These are phyloP conservation scores for Pezicula carpinea DNA, from an alignment of 2,329 filamentous ascomycete genomes.

Conservation along the genomic window DNA sequence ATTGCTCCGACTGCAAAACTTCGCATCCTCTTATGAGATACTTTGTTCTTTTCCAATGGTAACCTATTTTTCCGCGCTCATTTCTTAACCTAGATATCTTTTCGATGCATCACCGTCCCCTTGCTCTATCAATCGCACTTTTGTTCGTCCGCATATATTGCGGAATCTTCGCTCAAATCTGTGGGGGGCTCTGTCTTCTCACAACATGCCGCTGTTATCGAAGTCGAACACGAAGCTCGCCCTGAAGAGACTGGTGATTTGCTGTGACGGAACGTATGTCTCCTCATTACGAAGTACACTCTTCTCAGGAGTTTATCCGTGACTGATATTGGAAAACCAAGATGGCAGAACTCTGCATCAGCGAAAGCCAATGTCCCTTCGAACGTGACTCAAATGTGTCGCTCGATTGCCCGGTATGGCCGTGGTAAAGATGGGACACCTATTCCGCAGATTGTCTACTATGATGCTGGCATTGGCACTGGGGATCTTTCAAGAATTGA, in stretches of 20 bases:
- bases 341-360: background rate
- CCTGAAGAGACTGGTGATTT: background rate
- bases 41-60: too few species aligned
- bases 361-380: constrained; percentile 1
- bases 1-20: too few species aligned
- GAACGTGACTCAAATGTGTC: constrained; percentile 1
- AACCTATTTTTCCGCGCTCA: too few species aligned
- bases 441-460: background rate
- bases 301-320: background rate
- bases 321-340: background rate
- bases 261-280: constrained; percentile 1
- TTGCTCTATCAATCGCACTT: too few species aligned
- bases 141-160: too few species aligned
- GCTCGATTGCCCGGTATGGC: background rate
- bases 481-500: background rate
- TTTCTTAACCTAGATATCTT: too few species aligned
- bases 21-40: too few species aligned
- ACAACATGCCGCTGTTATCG: background rate
- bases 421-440: background rate
- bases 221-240: background rate
- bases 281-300: background rate
- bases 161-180: background rate
- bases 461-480: background rate
- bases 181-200: background rate
- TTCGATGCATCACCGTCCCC: too few species aligned